These are phyloP conservation scores for Guillardia theta DNA, from an alignment of 78 protist species.

Conservation along the genomic window DNA sequence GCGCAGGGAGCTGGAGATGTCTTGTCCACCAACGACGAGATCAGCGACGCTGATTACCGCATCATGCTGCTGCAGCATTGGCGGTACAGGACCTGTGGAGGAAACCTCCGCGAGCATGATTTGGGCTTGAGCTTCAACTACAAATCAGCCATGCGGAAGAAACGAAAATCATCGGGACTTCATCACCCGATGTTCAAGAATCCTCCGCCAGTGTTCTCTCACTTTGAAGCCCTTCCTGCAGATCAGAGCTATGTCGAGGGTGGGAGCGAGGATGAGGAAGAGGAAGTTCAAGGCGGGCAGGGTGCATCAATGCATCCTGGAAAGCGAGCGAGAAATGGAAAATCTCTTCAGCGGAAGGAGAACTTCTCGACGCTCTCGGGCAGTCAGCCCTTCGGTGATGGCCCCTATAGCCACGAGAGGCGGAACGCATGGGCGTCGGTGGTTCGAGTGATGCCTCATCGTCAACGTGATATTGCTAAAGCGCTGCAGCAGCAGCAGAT, in stretches of 20 bases:
- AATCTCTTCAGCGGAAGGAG: background rate
- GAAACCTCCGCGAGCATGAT: background rate
- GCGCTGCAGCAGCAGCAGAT: conserved; percentile 9
- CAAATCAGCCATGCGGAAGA: background rate
- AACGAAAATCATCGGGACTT: background rate
- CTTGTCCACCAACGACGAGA: too few relatives aligned
- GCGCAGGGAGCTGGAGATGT: too few relatives aligned
- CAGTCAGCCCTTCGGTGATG: background rate
- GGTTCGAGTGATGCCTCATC: background rate
- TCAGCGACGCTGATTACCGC: background rate
- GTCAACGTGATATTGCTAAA: background rate
- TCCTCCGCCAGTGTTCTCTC: background rate
- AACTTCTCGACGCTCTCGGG: background rate
- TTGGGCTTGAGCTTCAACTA: background rate
- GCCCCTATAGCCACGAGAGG: background rate
- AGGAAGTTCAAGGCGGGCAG: background rate
- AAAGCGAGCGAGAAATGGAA: background rate
- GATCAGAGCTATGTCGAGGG: background rate
- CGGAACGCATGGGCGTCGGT: background rate
- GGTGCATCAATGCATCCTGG: background rate
- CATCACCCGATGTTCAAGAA: background rate
- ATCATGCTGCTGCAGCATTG: background rate
- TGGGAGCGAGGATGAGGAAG: background rate
- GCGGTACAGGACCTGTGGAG: background rate
- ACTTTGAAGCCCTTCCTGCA: background rate